Base-by-base conservation (phyloP, 108 stramenopile genomes). In the Epithemia pelagica region DNA sequence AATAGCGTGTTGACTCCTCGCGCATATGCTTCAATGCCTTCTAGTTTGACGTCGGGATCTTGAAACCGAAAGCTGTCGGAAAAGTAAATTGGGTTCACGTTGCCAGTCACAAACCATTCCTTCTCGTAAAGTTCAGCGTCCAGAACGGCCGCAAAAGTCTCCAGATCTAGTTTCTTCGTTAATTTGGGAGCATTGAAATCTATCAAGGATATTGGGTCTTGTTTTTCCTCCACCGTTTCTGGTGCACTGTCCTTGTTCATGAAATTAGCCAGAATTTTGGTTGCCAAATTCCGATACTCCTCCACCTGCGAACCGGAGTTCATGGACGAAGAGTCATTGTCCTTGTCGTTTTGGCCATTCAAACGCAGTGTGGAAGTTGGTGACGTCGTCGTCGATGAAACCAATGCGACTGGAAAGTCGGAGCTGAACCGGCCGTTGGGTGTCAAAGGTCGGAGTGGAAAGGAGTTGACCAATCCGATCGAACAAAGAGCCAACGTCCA, bases 101-200 rank as follows among this genome's bases (percentile, higher is more conserved):
- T 75, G 26, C 92, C 92, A 0, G 92, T 89, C 26, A 94, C 92
- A 69, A 94, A 94, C 92, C 92, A 94, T 62, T 94, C 92, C 33
- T 74, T 83, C 28, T 87, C 81, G 59, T 70, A 70, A 26, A 90
- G 71, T 54, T 87, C 89, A 5, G 30, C 58, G 64, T 92, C 91
- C 21, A 92, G 65, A 22, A 60, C 63, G 0, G 53, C 57, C 0
- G 82, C 86, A 28, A 92, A 60, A 24, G 70, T 77, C 33, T 80
- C 75, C 30, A 91, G 54, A 27, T 23, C 31, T 24, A 82, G 20
- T 58, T 59, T 73, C 19, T 59, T 59, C 2, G 55, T 31, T 22
- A 79, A 64, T 58, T 81, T 81, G 53, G 75, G 75, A 51, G 85
- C 67, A 58, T 68, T 61, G 70, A 83, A 82, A 61, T 86, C 63